Evolutionary conservation across 106 monocot species (phyloP).

Genomic region (Xerophyta viscosa): DNA sequence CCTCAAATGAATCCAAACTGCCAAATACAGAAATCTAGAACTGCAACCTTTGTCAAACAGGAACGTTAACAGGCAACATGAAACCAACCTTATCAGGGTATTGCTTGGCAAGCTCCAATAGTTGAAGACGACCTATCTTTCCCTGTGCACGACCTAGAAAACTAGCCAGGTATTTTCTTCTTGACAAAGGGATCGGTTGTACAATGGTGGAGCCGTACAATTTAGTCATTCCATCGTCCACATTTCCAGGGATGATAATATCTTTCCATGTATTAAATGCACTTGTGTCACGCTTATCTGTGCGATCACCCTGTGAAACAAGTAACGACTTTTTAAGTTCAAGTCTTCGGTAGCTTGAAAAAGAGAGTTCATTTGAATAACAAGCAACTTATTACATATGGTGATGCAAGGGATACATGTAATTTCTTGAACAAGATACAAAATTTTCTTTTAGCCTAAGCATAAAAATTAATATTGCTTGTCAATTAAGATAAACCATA

Average conservation of each 20-base stretch:
- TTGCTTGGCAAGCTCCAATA: conserved; percentile 78
- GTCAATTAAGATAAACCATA: no score
- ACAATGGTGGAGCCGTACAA: conserved; percentile 33
- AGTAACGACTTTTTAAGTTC: not conserved
- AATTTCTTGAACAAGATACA: no score
- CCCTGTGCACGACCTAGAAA: conserved; percentile 94
- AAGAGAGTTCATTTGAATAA: not conserved
- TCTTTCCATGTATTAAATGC: conserved; percentile 99
- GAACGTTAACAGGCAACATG: not conserved
- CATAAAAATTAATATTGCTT: no score
- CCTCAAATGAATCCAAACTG: no score
- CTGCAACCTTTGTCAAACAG: no score
- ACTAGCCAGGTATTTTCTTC: conserved; percentile 83
- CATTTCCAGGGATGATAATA: conserved; percentile 96
- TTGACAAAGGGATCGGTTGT: conserved; percentile 72
- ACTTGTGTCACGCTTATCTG: conserved; percentile 84
- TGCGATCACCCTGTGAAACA: conserved; percentile 76
- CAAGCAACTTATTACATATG: not conserved
- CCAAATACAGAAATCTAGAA: no score
- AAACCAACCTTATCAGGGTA: conserved; percentile 76
- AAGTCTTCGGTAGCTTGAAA: not conserved
- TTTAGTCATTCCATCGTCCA: conserved; percentile 83
- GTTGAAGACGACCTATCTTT: conserved; percentile 84
- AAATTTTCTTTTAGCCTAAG: no score
- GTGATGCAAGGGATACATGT: no score